phyloP scores from a whole-genome alignment of 306 rosid species.

The Herpetospermum pedunculosum region DNA sequence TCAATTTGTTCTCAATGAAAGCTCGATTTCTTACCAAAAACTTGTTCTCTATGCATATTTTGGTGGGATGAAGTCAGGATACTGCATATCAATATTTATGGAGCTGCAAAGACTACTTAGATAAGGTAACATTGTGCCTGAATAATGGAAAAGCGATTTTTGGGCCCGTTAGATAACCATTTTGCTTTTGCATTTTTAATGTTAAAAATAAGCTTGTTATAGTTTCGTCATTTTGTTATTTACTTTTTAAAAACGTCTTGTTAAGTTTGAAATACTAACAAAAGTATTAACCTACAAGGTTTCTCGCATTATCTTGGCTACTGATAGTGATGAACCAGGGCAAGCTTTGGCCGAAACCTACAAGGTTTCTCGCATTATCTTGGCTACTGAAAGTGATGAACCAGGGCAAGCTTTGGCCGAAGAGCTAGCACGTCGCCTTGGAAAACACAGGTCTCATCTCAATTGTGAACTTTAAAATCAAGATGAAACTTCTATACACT shows the following conservation, averaged over 20 bases:
- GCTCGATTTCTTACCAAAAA: too few species aligned
- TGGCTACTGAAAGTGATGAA: too few species aligned
- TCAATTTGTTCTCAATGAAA: too few species aligned
- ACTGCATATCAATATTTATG: slow-evolving; percentile 57
- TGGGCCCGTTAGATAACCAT: background rate
- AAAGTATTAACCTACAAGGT: slow-evolving; percentile 13
- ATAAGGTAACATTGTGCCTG: slow-evolving; percentile 39
- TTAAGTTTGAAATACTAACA: background rate
- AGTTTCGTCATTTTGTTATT: background rate
- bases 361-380: too few species aligned
- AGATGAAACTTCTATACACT: background rate
- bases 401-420: slow-evolving; percentile 41
- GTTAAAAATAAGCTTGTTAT: background rate
- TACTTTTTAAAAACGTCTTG: background rate
- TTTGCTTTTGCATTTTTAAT: background rate
- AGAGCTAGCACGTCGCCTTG: slow-evolving; percentile 40
- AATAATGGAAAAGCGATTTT: background rate
- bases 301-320: slow-evolving; percentile 38
- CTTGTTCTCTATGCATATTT: background rate
- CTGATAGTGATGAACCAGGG: too few species aligned
- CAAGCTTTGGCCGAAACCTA: too few species aligned
- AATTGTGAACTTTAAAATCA: background rate
- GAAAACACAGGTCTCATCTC: slow-evolving; percentile 26
- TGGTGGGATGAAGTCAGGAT: slow-evolving; percentile 44
- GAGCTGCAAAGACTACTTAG: slow-evolving; percentile 61